Percentiles rank a stretch among this genome's conserved stretches.
Conservation (phyloP, 2,329 filamentous ascomycete genomes). For the Fusarium sp. region DNA sequence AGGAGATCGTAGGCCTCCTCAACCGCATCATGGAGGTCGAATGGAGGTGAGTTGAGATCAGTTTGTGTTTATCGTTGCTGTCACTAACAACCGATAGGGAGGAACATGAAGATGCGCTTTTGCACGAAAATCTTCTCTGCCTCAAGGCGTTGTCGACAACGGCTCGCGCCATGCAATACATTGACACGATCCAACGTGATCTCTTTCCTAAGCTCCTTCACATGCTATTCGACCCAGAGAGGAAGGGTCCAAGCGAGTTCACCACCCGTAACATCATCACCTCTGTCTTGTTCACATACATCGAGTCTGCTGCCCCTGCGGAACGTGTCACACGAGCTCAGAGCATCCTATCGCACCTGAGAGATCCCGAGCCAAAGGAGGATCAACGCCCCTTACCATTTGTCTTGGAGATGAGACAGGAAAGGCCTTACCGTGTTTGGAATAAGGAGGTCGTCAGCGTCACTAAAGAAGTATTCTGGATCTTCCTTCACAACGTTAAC, state of each 20-base stretch:
- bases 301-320: slow-evolving; percentile 73
- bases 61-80: background rate
- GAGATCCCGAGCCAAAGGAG: slow-evolving; percentile 82
- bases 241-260: slow-evolving; percentile 97
- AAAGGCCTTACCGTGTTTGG: slow-evolving; percentile 93
- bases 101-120: slow-evolving; percentile 92
- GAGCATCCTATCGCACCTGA: slow-evolving; percentile 82
- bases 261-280: slow-evolving; percentile 92
- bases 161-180: slow-evolving; percentile 83
- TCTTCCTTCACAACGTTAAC: slow-evolving; percentile 95
- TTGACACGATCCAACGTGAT: slow-evolving; percentile 81
- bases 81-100: slow-evolving; percentile 68
- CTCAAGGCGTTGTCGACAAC: slow-evolving; percentile 96
- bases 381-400: slow-evolving; percentile 84
- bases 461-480: slow-evolving; percentile 99
- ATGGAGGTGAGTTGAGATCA: slow-evolving; percentile 79
- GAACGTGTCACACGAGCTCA: slow-evolving; percentile 77
- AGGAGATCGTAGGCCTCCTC: slow-evolving; percentile 86
- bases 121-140: slow-evolving; percentile 93
- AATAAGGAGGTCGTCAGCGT: slow-evolving; percentile 92
- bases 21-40: slow-evolving; percentile 95
- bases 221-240: slow-evolving; percentile 97
- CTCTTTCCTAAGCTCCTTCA: slow-evolving; percentile 88
- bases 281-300: slow-evolving; percentile 88
- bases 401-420: slow-evolving; percentile 87